Conservation (phyloP, 1,139 yeast species). For the Candida neerlandica region DNA sequence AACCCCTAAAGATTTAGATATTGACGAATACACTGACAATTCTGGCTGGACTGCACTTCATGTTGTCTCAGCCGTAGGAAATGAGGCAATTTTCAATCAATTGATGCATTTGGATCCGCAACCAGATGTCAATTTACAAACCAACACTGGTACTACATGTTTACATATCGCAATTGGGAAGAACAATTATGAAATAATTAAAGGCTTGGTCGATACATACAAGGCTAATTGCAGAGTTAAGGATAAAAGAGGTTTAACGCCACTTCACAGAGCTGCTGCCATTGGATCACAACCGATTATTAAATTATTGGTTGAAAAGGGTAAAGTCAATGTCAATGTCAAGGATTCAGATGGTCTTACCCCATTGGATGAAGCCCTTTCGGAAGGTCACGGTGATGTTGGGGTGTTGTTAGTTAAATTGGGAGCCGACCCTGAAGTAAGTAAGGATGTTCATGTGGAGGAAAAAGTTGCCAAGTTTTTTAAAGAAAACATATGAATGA, state of each 20-base stretch:
- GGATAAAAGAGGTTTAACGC: constrained; percentile 66
- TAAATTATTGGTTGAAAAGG: constrained; percentile 50
- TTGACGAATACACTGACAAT: constrained; percentile 68
- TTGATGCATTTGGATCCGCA: constrained; percentile 31
- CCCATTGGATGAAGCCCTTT: constrained; percentile 84
- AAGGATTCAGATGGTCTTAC: constrained; percentile 81
- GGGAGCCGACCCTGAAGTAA: constrained; percentile 65
- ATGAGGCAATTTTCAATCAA: constrained; percentile 49
- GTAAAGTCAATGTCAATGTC: constrained; percentile 66
- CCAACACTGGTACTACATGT: constrained; percentile 72
- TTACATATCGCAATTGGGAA: constrained; percentile 79
- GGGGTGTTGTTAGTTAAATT: constrained; percentile 60
- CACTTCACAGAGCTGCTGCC: constrained; percentile 85
- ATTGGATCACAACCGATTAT: constrained; percentile 65
- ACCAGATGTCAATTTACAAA: constrained; percentile 49
- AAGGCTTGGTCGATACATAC: constrained; percentile 49
- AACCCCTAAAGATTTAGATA: constrained; percentile 13
- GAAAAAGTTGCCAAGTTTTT: constrained; percentile 42
- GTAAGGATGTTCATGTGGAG: constrained; percentile 61
- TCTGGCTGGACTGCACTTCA: constrained; percentile 91
- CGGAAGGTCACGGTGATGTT: constrained; percentile 86
- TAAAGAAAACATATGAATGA: constrained; percentile 4
- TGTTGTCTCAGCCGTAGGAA: constrained; percentile 77
- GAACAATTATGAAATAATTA: constrained; percentile 55
- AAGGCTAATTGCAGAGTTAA: constrained; percentile 65